phyloP scores from a whole-genome alignment of 345 rosid genomes.

The Stellera chamaejasme region DNA sequence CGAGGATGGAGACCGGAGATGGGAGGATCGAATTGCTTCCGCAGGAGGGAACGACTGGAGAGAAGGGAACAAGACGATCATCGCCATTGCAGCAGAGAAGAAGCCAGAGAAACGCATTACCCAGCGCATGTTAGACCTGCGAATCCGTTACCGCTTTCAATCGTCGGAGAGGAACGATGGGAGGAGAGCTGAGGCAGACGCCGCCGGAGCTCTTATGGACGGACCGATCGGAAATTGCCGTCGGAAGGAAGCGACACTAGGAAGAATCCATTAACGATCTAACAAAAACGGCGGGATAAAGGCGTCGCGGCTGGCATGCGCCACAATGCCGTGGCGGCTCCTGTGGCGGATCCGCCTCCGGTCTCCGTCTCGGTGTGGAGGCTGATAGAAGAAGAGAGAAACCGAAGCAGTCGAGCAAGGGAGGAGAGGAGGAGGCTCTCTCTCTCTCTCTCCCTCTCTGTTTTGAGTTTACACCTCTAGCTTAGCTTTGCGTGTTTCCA shows the following conservation, averaged over 20 bases:
- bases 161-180: slow-evolving; percentile 19
- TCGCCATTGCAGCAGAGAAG: slow-evolving; percentile 60
- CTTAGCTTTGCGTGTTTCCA: slow-evolving; percentile 36
- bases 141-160: slow-evolving; percentile 29
- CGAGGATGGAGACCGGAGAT: slow-evolving; percentile 31
- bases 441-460: neutral
- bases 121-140: slow-evolving; percentile 59
- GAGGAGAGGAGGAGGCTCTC: slow-evolving; percentile 7
- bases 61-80: slow-evolving; percentile 77
- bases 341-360: slow-evolving; percentile 16
- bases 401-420: slow-evolving; percentile 7
- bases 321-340: slow-evolving; percentile 32
- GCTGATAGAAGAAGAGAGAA: slow-evolving; percentile 13
- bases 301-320: slow-evolving; percentile 38
- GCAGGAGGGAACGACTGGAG: slow-evolving; percentile 93
- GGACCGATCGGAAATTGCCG: slow-evolving; percentile 20
- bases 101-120: slow-evolving; percentile 58
- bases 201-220: slow-evolving; percentile 33
- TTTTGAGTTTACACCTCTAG: neutral
- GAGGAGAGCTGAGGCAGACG: slow-evolving; percentile 37
- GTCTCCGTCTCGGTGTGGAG: slow-evolving; percentile 11
- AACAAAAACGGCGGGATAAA: slow-evolving; percentile 27
- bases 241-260: slow-evolving; percentile 35
- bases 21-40: slow-evolving; percentile 78
- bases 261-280: slow-evolving; percentile 23